Conservation (phyloP, 192 early-diverging fungal species). For the Entomortierella parvispora region DNA sequence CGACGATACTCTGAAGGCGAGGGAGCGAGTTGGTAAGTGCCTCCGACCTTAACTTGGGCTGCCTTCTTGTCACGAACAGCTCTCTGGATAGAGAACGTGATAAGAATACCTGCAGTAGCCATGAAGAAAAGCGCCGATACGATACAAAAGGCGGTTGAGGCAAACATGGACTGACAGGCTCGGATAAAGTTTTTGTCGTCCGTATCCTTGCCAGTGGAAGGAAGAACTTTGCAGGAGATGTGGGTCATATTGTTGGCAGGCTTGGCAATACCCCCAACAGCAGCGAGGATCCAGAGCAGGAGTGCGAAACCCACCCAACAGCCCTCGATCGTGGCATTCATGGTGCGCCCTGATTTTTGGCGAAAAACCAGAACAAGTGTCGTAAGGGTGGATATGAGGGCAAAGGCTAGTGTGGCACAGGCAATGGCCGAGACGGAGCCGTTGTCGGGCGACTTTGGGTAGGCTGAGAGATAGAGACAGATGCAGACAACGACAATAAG, state of each 20-base stretch:
- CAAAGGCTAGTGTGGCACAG: slow-evolving; percentile 32
- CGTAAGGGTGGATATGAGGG: slow-evolving; percentile 24
- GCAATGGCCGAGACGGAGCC: slow-evolving; percentile 33
- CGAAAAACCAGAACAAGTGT: slow-evolving; percentile 30
- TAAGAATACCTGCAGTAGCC: slow-evolving; percentile 25
- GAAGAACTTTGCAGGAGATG: slow-evolving; percentile 36
- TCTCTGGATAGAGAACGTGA: slow-evolving; percentile 33
- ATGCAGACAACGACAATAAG: slow-evolving; percentile 42
- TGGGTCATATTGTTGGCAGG: slow-evolving; percentile 39
- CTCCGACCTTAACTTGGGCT: slow-evolving; percentile 38
- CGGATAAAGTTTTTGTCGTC: slow-evolving; percentile 44
- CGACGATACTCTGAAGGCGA: slow-evolving; percentile 39
- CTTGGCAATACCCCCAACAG: slow-evolving; percentile 44
- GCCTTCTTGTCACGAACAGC: slow-evolving; percentile 39
- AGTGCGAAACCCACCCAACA: slow-evolving; percentile 43
- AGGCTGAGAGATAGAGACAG: slow-evolving; percentile 45
- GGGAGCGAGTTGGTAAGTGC: slow-evolving; percentile 27
- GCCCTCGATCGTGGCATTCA: slow-evolving; percentile 36
- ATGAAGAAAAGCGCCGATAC: slow-evolving; percentile 35
- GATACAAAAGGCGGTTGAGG: slow-evolving; percentile 47
- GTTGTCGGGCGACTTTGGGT: slow-evolving; percentile 41
- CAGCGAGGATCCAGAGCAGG: slow-evolving; percentile 32
- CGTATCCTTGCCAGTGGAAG: slow-evolving; percentile 23
- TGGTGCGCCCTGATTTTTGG: slow-evolving; percentile 40
- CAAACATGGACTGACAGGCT: slow-evolving; percentile 48